These are phyloP conservation scores for Boletus bicolor DNA, from an alignment of 768 basidiomycete genomes.

Conservation along the genomic window DNA sequence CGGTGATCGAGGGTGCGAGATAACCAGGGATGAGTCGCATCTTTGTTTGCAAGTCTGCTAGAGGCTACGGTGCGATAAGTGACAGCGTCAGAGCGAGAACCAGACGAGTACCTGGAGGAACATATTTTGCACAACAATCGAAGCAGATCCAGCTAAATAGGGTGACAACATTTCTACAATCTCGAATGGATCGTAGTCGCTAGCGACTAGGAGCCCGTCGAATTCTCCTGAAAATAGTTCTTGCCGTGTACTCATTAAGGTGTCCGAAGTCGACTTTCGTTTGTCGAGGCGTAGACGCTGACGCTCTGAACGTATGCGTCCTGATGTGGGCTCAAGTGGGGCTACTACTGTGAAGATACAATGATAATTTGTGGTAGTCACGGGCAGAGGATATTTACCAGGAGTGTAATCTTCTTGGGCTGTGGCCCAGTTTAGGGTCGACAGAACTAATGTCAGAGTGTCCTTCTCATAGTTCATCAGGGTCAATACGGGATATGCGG, in stretches of 20 bases:
- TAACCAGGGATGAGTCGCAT: conserved; percentile 65
- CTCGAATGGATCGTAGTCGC: conserved; percentile 81
- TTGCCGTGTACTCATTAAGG: conserved; percentile 60
- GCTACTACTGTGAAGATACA: conserved; percentile 45
- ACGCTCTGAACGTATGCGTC: conserved; percentile 65
- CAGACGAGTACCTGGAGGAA: conserved; percentile 57
- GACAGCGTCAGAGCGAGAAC: background rate
- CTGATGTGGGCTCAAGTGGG: conserved; percentile 54
- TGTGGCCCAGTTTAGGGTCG: conserved; percentile 88
- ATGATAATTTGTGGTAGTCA: background rate
- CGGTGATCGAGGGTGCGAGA: conserved; percentile 76
- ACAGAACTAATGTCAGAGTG: conserved; percentile 48
- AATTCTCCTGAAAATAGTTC: conserved; percentile 87
- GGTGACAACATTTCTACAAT: conserved; percentile 70
- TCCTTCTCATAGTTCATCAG: conserved; percentile 83
- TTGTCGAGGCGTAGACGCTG: conserved; percentile 72
- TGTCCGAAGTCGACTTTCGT: conserved; percentile 66
- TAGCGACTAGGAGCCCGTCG: conserved; percentile 84
- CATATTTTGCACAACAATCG: conserved; percentile 84
- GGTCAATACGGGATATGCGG: conserved; percentile 78
- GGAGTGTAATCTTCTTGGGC: conserved; percentile 74
- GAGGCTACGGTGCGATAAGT: conserved; percentile 42
- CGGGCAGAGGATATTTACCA: conserved; percentile 36
- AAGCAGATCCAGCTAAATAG: conserved; percentile 81
- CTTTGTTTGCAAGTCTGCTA: conserved; percentile 73